Evolutionary conservation across 2,329 filamentous ascomycete species (phyloP).

Genomic region (Aspergillus piperis): DNA sequence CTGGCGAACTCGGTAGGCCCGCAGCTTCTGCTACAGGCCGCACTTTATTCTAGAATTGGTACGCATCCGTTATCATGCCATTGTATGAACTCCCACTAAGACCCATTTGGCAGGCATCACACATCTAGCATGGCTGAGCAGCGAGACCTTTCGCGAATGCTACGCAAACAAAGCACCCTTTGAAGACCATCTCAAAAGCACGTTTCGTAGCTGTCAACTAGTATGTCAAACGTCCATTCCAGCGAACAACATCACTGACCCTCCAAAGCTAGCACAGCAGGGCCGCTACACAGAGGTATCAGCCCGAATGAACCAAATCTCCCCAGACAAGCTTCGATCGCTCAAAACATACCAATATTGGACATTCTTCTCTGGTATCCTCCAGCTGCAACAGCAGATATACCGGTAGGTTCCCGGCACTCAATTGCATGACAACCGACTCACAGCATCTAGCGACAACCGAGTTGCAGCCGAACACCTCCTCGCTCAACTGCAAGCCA

Average conservation of each 20-base stretch:
- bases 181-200: constrained; percentile 77
- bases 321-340: constrained; percentile 65
- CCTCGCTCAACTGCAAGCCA: constrained; percentile 58
- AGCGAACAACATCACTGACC: constrained; percentile 2
- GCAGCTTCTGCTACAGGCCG: constrained; percentile 70
- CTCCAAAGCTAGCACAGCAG: constrained; percentile 55
- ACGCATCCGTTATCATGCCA: constrained; percentile 24
- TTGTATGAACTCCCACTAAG: constrained; percentile 17
- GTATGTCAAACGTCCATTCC: constrained; percentile 33
- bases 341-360: constrained; percentile 71
- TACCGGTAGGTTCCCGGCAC: constrained; percentile 37
- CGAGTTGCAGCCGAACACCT: constrained; percentile 59
- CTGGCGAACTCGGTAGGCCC: constrained; percentile 72
- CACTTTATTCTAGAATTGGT: constrained; percentile 76
- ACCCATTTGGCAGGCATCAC: constrained; percentile 46
- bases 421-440: not conserved
- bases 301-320: constrained; percentile 59
- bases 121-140: constrained; percentile 58
- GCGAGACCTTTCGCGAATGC: constrained; percentile 74
- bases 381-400: constrained; percentile 46
- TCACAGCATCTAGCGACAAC: constrained; percentile 51
- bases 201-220: constrained; percentile 68
- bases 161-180: constrained; percentile 66
- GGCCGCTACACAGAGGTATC: constrained; percentile 73
- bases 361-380: constrained; percentile 44